A percentile compares a stretch with the other conserved stretches of the same genome.
Evolutionary conservation across 805 yeast genomes (phyloP).

Genomic region (Brettanomyces sp.): DNA sequence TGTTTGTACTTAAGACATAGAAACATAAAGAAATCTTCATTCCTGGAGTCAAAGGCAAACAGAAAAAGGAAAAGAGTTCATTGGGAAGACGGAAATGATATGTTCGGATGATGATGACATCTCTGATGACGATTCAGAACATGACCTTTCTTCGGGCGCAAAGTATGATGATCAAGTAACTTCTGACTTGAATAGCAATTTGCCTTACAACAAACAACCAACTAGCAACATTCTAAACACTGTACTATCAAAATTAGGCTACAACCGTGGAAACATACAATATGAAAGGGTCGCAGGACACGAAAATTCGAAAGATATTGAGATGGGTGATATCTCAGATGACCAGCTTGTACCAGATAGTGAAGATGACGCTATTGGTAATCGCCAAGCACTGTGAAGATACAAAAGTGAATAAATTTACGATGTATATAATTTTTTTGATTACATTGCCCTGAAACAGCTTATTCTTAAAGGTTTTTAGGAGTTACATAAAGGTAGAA

Average conservation of each 20-base stretch:
- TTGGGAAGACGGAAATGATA: conserved; percentile 1
- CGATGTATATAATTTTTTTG: too few relatives aligned
- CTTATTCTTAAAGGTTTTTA: neutral
- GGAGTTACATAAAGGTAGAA: neutral
- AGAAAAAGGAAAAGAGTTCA: conserved; percentile 2
- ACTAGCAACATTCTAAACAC: neutral
- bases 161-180: neutral
- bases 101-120: neutral
- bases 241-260: conserved; percentile 2
- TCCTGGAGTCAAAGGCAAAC: neutral
- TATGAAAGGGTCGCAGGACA: neutral
- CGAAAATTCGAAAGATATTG: neutral
- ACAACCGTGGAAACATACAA: neutral
- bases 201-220: neutral
- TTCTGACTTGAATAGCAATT: neutral
- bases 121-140: neutral
- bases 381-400: too few relatives aligned
- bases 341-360: conserved; percentile 41
- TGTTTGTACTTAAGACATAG: neutral
- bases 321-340: conserved; percentile 15
- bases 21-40: neutral
- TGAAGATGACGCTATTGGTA: conserved; percentile 31
- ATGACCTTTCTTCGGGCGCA: too few relatives aligned
- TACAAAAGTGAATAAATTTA: too few relatives aligned
- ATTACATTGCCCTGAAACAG: too few relatives aligned